phyloP scores from a whole-genome alignment of 345 rosid species.

The Toxicodendron radicans region DNA sequence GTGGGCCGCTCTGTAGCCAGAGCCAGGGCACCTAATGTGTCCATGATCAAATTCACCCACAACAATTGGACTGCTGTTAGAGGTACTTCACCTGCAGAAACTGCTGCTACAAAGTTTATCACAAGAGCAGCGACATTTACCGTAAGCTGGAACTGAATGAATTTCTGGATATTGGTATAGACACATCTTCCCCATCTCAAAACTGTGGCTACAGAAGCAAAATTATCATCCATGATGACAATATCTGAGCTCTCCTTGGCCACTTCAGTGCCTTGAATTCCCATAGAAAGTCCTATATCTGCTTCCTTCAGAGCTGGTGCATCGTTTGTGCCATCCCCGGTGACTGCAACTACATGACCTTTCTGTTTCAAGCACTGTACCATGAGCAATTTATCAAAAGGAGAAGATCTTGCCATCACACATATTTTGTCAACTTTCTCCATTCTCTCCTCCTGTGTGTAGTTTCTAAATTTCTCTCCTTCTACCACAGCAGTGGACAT shows the following conservation, averaged over 20 bases:
- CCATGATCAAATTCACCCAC: conserved; percentile 84
- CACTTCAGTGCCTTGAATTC: conserved; percentile 75
- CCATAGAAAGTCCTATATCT: conserved; percentile 76
- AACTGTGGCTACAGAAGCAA: conserved; percentile 62
- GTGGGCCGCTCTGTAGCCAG: conserved; percentile 71
- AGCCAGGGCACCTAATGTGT: conserved; percentile 75
- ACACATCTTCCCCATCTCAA: conserved; percentile 82
- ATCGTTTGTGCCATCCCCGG: conserved; percentile 76
- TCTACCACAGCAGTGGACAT: conserved; percentile 46
- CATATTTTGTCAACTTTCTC: conserved; percentile 51
- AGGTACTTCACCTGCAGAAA: conserved; percentile 70
- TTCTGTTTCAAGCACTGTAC: conserved; percentile 67
- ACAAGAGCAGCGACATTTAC: conserved; percentile 66
- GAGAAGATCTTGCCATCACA: conserved; percentile 85
- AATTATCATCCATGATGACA: conserved; percentile 71
- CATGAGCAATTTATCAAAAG: conserved; percentile 72
- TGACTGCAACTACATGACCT: conserved; percentile 79
- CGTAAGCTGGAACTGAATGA: conserved; percentile 78
- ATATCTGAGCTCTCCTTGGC: conserved; percentile 86
- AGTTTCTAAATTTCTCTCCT: conserved; percentile 60
- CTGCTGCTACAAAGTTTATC: conserved; percentile 71
- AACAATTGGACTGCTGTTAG: conserved; percentile 66
- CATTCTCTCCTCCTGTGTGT: conserved; percentile 40
- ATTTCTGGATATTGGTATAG: conserved; percentile 71
- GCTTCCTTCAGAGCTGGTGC: conserved; percentile 83